Conservation (phyloP, 2,329 filamentous ascomycete species). For the Microdochium bolleyi region DNA sequence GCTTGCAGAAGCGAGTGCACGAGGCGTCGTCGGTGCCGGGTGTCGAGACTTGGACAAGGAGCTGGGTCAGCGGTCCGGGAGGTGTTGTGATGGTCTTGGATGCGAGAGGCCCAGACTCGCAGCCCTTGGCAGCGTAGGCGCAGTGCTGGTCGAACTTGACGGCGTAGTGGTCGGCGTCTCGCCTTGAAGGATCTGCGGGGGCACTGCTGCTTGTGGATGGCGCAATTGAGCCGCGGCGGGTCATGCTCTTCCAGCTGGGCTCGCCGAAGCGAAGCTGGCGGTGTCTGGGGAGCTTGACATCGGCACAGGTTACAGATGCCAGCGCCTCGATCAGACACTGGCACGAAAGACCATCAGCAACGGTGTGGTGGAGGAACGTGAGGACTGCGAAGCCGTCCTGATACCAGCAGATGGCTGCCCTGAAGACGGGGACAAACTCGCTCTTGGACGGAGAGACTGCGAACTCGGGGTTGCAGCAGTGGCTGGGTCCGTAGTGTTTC, state of each 20-base stretch:
- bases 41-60: neutral
- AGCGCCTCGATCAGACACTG: neutral
- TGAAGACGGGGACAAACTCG: neutral
- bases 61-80: neutral
- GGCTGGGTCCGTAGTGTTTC: neutral
- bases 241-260: neutral
- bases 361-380: neutral
- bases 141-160: neutral
- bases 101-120: neutral
- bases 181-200: neutral
- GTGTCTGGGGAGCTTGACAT: neutral
- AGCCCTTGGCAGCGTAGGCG: neutral
- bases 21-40: neutral
- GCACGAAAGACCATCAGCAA: neutral
- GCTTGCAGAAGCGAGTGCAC: neutral
- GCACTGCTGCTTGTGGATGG: neutral
- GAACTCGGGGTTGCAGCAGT: neutral
- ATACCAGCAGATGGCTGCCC: neutral
- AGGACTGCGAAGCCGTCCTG: neutral
- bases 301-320: neutral
- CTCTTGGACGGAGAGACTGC: neutral
- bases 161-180: neutral
- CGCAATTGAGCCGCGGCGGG: neutral
- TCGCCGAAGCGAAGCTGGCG: neutral
- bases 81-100: neutral